A percentile compares a stretch with the other conserved stretches of the same genome.
Conservation (phyloP, 148 eudicot species). For the Nyssa sinensis region DNA sequence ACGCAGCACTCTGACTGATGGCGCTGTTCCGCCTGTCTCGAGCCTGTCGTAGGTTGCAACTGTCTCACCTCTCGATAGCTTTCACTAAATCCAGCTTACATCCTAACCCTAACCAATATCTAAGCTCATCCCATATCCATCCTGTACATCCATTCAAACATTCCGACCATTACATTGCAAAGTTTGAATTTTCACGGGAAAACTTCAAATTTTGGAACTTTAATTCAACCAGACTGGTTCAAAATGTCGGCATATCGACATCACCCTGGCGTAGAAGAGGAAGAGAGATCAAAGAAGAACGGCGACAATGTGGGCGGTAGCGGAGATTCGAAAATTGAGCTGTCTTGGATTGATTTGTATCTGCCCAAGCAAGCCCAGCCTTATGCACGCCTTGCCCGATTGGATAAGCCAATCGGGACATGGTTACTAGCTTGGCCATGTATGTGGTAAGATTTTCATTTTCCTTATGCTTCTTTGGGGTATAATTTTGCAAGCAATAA, state of each 20-base stretch:
- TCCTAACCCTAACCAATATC: neutral
- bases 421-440: constrained; percentile 98
- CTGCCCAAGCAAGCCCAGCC: constrained; percentile 54
- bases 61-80: neutral
- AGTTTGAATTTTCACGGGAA: neutral
- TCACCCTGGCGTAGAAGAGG: constrained; percentile 18
- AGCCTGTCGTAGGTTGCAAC: neutral
- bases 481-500: too few species aligned
- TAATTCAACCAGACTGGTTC: constrained; percentile 9
- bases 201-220: constrained; percentile 14
- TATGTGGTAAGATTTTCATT: constrained; percentile 58
- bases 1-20: too few species aligned
- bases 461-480: too few species aligned
- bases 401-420: constrained; percentile 84
- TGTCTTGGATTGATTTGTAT: constrained; percentile 77
- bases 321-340: constrained; percentile 15
- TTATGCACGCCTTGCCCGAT: constrained; percentile 76
- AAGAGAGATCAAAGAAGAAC: constrained; percentile 12
- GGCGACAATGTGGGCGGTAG: constrained; percentile 1
- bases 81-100: neutral
- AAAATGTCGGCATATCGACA: constrained; percentile 32
- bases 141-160: neutral
- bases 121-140: neutral
- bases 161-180: neutral
- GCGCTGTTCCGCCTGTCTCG: neutral